phyloP scores from a whole-genome alignment of 140 eudicot species.

The Bidens hawaiensis region DNA sequence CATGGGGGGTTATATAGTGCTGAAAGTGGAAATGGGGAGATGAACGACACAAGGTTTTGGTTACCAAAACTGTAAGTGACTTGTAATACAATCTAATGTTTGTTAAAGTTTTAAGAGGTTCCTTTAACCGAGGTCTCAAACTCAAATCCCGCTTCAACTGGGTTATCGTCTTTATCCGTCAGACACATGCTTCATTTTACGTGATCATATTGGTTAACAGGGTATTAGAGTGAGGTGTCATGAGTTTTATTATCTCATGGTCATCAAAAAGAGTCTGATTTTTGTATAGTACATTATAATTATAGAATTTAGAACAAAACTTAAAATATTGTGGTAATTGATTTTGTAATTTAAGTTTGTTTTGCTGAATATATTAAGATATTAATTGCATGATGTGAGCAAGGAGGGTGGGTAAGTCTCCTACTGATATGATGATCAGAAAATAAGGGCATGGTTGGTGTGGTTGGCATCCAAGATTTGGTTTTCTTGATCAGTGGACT shows the following conservation, averaged over 20 bases:
- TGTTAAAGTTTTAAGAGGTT: no score
- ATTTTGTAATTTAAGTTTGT: background rate
- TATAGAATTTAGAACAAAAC: background rate
- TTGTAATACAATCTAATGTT: no score
- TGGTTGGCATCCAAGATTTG: background rate
- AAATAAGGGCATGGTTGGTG: background rate
- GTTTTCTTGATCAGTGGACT: background rate
- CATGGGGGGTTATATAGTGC: slow-evolving; percentile 30
- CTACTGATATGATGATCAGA: background rate
- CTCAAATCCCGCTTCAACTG: no score
- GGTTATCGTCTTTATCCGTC: no score
- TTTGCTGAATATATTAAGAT: background rate
- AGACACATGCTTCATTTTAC: no score
- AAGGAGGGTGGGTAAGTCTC: no score
- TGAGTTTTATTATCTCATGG: no score
- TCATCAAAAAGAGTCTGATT: no score
- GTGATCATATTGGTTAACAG: no score
- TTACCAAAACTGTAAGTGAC: slow-evolving; percentile 58
- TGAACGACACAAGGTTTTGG: slow-evolving; percentile 44
- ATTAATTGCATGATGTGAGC: background rate
- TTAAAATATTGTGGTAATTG: background rate
- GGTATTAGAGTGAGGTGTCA: no score
- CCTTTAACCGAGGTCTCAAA: no score
- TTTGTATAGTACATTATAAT: no score
- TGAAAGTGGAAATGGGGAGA: slow-evolving; percentile 16